Conservation (phyloP, 495 filamentous ascomycete genomes). For the Podospora bellae-mahoneyi region DNA sequence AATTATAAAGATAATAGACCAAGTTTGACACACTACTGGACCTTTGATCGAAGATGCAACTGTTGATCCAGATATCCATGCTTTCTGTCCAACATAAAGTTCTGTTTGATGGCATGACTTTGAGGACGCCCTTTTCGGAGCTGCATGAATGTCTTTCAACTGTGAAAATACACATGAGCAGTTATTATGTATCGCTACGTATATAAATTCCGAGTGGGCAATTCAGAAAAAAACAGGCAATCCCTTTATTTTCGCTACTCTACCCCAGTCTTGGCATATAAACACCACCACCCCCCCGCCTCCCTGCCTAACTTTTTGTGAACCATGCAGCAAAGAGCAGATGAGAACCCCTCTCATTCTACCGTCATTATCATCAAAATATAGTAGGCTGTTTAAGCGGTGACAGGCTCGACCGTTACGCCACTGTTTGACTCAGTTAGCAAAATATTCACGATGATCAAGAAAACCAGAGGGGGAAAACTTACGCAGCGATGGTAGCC, state of each 20-base stretch:
- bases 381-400: slow-evolving; percentile 17
- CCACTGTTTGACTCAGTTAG: slow-evolving; percentile 26
- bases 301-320: background rate
- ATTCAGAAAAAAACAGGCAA: background rate
- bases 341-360: background rate
- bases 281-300: background rate
- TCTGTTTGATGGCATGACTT: too few species aligned
- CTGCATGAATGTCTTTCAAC: too few species aligned
- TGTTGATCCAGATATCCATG: too few species aligned
- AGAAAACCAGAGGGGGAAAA: slow-evolving; percentile 3
- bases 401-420: slow-evolving; percentile 44
- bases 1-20: too few species aligned
- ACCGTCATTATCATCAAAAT: slow-evolving; percentile 6
- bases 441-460: slow-evolving; percentile 15
- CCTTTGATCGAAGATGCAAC: too few species aligned
- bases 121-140: too few species aligned
- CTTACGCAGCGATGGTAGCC: slow-evolving; percentile 75
- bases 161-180: too few species aligned
- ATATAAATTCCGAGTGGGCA: background rate
- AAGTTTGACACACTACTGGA: too few species aligned
- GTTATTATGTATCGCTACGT: background rate
- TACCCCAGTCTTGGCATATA: background rate
- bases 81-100: too few species aligned
- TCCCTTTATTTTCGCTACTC: background rate
- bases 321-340: background rate